phyloP scores from a whole-genome alignment of 306 rosid species.

The Rosa rugosa region DNA sequence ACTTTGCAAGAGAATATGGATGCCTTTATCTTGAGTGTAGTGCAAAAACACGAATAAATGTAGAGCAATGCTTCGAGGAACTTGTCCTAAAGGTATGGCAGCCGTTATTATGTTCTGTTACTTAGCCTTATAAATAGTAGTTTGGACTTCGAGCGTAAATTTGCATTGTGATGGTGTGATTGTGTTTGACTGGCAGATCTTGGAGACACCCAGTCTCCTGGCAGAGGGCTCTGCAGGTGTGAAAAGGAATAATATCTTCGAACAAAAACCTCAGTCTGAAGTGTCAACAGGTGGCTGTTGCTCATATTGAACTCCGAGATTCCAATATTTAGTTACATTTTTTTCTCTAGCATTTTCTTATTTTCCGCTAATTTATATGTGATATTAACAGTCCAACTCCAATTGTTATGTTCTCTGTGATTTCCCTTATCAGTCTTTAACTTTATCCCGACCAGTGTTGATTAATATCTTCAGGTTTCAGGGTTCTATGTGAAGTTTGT shows the following conservation, averaged over 20 bases:
- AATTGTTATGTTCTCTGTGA: background rate
- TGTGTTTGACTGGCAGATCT: constrained; percentile 43
- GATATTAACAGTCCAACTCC: background rate
- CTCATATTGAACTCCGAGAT: constrained; percentile 29
- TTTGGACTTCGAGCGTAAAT: background rate
- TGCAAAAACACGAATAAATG: constrained; percentile 77
- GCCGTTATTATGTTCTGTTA: background rate
- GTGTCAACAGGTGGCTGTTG: constrained; percentile 62
- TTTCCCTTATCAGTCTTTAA: background rate
- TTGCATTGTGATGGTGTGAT: constrained; percentile 8
- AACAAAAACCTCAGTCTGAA: constrained; percentile 50
- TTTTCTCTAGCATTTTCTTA: background rate
- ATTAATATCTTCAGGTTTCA: background rate
- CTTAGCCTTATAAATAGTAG: background rate
- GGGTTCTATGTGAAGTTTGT: background rate
- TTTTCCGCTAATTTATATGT: background rate
- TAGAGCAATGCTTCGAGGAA: constrained; percentile 74
- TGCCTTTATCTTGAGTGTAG: constrained; percentile 74
- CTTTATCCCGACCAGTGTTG: background rate
- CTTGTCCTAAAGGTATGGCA: constrained; percentile 67
- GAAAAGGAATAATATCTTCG: constrained; percentile 70
- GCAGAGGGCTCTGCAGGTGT: constrained; percentile 66
- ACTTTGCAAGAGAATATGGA: constrained; percentile 76
- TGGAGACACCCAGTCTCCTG: constrained; percentile 81
- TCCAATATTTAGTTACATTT: background rate